Conservation (phyloP, 495 filamentous ascomycete genomes). For the Copromyces sp. region DNA sequence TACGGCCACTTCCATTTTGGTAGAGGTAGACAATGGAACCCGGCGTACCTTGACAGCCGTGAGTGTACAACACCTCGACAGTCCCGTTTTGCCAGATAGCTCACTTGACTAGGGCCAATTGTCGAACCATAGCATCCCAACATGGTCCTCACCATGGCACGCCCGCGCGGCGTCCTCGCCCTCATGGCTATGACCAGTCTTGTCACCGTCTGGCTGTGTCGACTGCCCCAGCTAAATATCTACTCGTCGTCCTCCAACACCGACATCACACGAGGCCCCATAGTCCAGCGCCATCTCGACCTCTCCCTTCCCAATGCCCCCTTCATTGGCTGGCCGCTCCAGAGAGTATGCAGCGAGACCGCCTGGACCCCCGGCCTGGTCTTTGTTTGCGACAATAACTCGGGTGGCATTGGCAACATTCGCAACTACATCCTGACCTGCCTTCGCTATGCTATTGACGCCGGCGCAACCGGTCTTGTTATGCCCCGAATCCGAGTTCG, state of each 20-base stretch:
- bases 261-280: neutral
- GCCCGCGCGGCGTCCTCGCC: conserved; percentile 8
- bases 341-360: conserved; percentile 33
- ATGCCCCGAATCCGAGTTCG: conserved; percentile 33
- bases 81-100: neutral
- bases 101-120: neutral
- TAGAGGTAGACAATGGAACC: no score
- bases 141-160: conserved; percentile 1
- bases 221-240: conserved; percentile 13
- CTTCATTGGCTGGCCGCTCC: conserved; percentile 37
- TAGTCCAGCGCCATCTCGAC: conserved; percentile 9
- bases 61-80: neutral
- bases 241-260: conserved; percentile 5
- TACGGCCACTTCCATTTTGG: neutral
- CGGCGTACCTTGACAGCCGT: neutral
- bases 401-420: conserved; percentile 43
- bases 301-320: conserved; percentile 29
- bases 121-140: neutral
- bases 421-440: conserved; percentile 43
- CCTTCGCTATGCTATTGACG: conserved; percentile 39
- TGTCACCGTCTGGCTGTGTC: conserved; percentile 14
- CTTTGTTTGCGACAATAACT: conserved; percentile 42
- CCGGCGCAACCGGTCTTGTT: conserved; percentile 34
- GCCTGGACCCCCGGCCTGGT: conserved; percentile 28
- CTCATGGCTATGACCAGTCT: conserved; percentile 13